Evolutionary conservation across 306 rosid species (phyloP), one percentile per base, ranked within the genome.

Genomic region (Pyrus pyrifolia): DNA sequence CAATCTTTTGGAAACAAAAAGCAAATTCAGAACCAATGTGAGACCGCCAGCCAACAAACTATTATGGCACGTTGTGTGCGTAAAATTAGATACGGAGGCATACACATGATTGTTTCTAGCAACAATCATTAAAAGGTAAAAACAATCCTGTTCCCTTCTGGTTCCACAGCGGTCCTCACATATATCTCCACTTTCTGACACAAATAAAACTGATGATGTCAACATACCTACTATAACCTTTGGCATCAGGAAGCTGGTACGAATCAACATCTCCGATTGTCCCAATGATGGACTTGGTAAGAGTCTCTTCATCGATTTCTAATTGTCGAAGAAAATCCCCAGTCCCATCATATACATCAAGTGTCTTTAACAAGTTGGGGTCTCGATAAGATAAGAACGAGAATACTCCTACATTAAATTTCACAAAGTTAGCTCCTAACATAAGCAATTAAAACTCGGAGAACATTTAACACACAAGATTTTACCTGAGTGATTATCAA

Each of bases 181-280:
- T 21, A 8, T 35, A 38, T 72, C 14, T 33, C 33, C 27, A n/a
- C 40, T 65, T 64, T 52, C 21, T 69, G 38, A 63, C 68, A 46
- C 31, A 14, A 51, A 11, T 62, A 53, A 64, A 68, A 55, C 4
- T 9, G 11, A 49, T 53, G 35, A 68, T 64, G 74, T 38, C 21
- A 60, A 57, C 89, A 58, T 88, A 95, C 98, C 98, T 92, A 75
- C 96, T 95, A 70, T 95, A 95, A 81, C 97, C 99, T 89, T 95
- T 95, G 82, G 99, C 99, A 83, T 95, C 99, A 63, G 99, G 99
- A 81, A 95, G 97, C 85, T 92, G 99, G 90, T 95, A 90, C 12
- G 99, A 71, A 80, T 95, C 99, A 25, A 95, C 91, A 64, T 95
- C 99, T 68, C 99, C 99, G 67, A 95, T 95, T 76, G 99, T 95